phyloP scores from a whole-genome alignment of 768 basidiomycete species.

The Suillus tomentosus region DNA sequence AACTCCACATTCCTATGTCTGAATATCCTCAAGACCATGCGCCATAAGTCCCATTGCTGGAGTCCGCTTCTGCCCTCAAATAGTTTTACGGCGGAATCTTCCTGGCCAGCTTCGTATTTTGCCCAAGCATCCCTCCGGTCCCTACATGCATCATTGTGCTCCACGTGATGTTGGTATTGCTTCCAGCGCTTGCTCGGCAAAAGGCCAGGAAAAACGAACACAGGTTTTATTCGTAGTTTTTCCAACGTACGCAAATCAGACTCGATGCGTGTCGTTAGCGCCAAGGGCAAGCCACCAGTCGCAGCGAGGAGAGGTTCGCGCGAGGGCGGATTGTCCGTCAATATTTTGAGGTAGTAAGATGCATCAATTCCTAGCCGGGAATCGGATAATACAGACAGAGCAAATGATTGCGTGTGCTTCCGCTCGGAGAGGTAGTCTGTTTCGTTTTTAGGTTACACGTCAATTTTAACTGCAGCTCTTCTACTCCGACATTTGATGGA shows the following conservation, averaged over 20 bases:
- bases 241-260: slow-evolving; percentile 89
- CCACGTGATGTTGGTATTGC: slow-evolving; percentile 51
- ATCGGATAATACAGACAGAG: slow-evolving; percentile 80
- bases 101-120: slow-evolving; percentile 90
- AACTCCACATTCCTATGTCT: slow-evolving; percentile 95
- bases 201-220: slow-evolving; percentile 96
- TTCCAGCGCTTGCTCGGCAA: slow-evolving; percentile 76
- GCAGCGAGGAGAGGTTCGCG: slow-evolving; percentile 92
- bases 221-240: slow-evolving; percentile 91
- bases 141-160: slow-evolving; percentile 67
- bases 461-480: slow-evolving; percentile 7
- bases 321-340: slow-evolving; percentile 74
- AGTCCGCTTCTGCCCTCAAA: slow-evolving; percentile 77
- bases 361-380: slow-evolving; percentile 98
- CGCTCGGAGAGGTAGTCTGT: slow-evolving; percentile 85
- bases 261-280: slow-evolving; percentile 86
- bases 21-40: slow-evolving; percentile 89
- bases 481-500: not conserved
- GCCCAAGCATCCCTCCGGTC: slow-evolving; percentile 88
- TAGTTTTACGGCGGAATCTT: slow-evolving; percentile 83
- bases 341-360: slow-evolving; percentile 78
- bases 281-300: slow-evolving; percentile 91
- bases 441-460: slow-evolving; percentile 6
- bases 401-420: slow-evolving; percentile 82
- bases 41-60: slow-evolving; percentile 91